These are phyloP conservation scores for Quercus wislizeni DNA, from an alignment of 306 rosid species.

Conservation along the genomic window DNA sequence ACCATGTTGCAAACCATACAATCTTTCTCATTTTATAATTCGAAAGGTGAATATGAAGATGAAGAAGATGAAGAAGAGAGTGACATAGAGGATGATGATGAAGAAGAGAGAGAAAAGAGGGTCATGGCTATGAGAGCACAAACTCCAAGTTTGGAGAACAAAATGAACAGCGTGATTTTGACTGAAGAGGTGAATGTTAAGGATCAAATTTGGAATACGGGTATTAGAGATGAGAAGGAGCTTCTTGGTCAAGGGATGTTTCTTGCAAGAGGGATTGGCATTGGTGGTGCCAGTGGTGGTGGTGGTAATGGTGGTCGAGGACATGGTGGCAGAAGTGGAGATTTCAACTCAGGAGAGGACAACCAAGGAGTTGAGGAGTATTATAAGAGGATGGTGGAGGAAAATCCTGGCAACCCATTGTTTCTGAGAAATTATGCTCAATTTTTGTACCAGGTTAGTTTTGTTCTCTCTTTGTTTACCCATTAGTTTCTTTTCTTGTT, in stretches of 20 bases:
- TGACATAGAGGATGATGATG: constrained; percentile 37
- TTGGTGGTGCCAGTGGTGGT: constrained; percentile 38
- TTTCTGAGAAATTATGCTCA: constrained; percentile 83
- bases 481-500: neutral
- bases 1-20: constrained; percentile 54
- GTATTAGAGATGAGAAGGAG: constrained; percentile 24
- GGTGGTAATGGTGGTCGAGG: constrained; percentile 37
- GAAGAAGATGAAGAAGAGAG: constrained; percentile 50
- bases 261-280: constrained; percentile 56
- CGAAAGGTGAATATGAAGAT: constrained; percentile 27
- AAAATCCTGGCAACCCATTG: constrained; percentile 78
- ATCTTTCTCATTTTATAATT: constrained; percentile 33
- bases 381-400: constrained; percentile 66
- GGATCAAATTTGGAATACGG: constrained; percentile 34
- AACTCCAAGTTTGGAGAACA: constrained; percentile 12
- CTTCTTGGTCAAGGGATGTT: constrained; percentile 34
- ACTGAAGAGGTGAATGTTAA: constrained; percentile 28
- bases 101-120: constrained; percentile 7
- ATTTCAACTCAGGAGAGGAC: constrained; percentile 36
- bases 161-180: constrained; percentile 20
- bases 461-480: neutral
- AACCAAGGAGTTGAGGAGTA: constrained; percentile 53
- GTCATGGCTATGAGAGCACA: constrained; percentile 12
- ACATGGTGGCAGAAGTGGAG: constrained; percentile 42
- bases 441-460: constrained; percentile 57